Evolutionary conservation across 1,284 basidiomycete species (phyloP).

Genomic region (Cronartium ribicola): DNA sequence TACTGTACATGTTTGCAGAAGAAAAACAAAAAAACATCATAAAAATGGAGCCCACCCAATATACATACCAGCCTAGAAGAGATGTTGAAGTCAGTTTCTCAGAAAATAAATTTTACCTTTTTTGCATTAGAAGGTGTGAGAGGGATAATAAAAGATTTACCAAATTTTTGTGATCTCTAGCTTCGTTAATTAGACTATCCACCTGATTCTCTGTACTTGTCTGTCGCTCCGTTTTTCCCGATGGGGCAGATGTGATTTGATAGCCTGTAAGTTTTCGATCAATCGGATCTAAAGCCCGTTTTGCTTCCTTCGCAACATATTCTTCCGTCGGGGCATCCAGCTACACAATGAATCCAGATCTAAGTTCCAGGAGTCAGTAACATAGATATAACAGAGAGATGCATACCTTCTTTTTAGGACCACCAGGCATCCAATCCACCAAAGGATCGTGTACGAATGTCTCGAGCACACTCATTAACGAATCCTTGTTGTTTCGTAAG

Average conservation of each 20-base stretch:
- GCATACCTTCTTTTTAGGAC: slow-evolving; percentile 50
- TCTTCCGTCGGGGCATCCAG: slow-evolving; percentile 51
- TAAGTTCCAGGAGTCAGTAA: slow-evolving; percentile 42
- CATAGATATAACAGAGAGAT: background rate
- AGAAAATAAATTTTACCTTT: slow-evolving; percentile 53
- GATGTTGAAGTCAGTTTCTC: slow-evolving; percentile 62
- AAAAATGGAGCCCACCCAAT: slow-evolving; percentile 80
- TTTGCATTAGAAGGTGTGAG: background rate
- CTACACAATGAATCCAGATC: slow-evolving; percentile 38
- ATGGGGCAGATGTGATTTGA: slow-evolving; percentile 55
- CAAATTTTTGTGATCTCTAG: slow-evolving; percentile 68
- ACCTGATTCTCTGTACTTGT: slow-evolving; percentile 78
- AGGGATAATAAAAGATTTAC: slow-evolving; percentile 55
- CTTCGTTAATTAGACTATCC: slow-evolving; percentile 81
- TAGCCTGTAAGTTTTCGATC: slow-evolving; percentile 76
- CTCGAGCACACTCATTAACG: slow-evolving; percentile 91
- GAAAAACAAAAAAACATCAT: slow-evolving; percentile 40
- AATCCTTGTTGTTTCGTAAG: slow-evolving; percentile 84
- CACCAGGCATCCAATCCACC: slow-evolving; percentile 80
- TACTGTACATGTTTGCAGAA: no score
- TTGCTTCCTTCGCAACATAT: slow-evolving; percentile 48
- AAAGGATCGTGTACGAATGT: slow-evolving; percentile 97
- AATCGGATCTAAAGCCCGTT: slow-evolving; percentile 70
- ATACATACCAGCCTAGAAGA: slow-evolving; percentile 53
- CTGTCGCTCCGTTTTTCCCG: slow-evolving; percentile 57